Base-by-base conservation (phyloP, 257 asterid species). In the Handroanthus guayacan region DNA sequence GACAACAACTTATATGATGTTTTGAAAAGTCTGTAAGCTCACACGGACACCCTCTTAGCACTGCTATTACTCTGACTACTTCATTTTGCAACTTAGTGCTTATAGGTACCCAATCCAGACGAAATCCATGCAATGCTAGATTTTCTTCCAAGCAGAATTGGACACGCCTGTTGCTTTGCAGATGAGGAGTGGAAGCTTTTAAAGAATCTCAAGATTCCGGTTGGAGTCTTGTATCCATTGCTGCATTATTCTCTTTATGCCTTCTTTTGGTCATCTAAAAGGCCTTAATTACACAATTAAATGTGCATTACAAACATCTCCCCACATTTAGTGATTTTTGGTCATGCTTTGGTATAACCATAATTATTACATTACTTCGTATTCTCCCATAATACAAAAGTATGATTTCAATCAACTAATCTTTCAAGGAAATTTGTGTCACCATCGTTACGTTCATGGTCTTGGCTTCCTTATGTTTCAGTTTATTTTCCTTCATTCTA, bases 91-190 rank as follows among this genome's bases (percentile, higher is more conserved):
- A 76, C 91, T 81, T 89, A 84, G 90, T 87, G 87, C 82, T 81
- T 89, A 67, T 91, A 95, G 99, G 98, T 95, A 54, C 94, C 96
- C 66, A 91, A 92, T 87, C 84, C 86, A 39, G 82, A 80, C 75
- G 98, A 95, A 89, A 88, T 95, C 75, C 86, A 61, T 20, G 86
- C 94, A 20, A 95, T 95, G 98, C 89, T 95, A 44, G 89, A 89
- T 79, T 91, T 95, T 89, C 83, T 77, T 70, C 99, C 98, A 0
- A 78, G 75, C 72, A 92, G 99, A 81, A 92, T 92, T 69, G 99
- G 99, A 43, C 99, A 95, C 84, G 99, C 99, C 72, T 95, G 99
- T 83, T 95, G 89, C 89, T 85, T 95, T 60, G 93, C 82, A 71
- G 93, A 89, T 39, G 85, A 85, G 45, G 91, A 89, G 44, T 91